Base-by-base conservation (phyloP, 495 filamentous ascomycete species). In the Cladorrhinum samala region DNA sequence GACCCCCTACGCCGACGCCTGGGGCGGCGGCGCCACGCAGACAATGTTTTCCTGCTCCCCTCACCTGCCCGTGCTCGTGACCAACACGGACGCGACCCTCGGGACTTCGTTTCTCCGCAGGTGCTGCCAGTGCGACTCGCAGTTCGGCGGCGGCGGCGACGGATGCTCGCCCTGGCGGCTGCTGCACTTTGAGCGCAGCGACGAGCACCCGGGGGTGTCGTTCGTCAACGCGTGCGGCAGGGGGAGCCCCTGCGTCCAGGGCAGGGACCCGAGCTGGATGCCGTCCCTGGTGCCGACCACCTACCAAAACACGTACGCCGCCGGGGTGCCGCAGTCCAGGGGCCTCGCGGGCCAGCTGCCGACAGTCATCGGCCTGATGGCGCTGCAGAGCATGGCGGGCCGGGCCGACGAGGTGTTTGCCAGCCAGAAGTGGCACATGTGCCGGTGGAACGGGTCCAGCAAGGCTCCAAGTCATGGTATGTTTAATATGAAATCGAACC, bases 1-100 rank as follows among this genome's bases (percentile, higher is more conserved):
- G 0, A 37, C 19, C 2, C 30, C 27, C 18, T 59, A 64, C 27
- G 27, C 5, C 27, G 11, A 33, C 27, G 6, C 5, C 5, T 33
- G 27, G 27, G 27, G 27, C 11, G 6, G 6, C 61, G 50, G 38
- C 4, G 33, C n/a, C n/a, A n/a, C 47, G 5, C 49, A 56, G 9
- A 64, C 60, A 21, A 51, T 70, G 3, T 69, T 70, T 39, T 53
- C 68, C 18, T 70, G 69, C 53, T 69, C 61, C n/a, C 37, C 67
- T 0, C 61, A 58, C 5, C 51, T 70, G 3, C 67, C 69, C 14
- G 52, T 69, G 17, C 50, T 69, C 7, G 55, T 66, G 4, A 23
- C 58, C 5, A 33, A 60, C 1, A 44, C 42, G 6, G 69, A 72
- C 41, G 59, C 61, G 0, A 53, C 62, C 2, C 48, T 63, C 0